These are phyloP conservation scores for Sugiyamaella floridensis DNA, from an alignment of 805 yeast genomes.

Conservation along the genomic window DNA sequence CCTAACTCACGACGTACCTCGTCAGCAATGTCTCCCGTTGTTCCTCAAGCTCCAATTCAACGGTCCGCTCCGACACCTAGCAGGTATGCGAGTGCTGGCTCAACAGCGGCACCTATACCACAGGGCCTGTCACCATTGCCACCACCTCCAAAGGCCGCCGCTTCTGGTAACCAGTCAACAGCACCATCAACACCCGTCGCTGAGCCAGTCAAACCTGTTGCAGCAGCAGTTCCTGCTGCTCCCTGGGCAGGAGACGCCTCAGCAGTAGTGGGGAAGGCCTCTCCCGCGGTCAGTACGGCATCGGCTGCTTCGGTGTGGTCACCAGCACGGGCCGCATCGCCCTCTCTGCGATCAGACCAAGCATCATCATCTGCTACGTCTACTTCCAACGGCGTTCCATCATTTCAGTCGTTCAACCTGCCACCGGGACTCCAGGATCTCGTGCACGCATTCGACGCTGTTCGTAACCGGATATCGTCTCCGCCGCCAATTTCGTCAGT, in stretches of 20 bases:
- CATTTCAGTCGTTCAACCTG: conserved; percentile 19
- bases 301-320: conserved; percentile 19
- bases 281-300: conserved; percentile 2
- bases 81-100: not conserved
- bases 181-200: not conserved
- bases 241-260: conserved; percentile 20
- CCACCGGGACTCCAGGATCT: conserved; percentile 39
- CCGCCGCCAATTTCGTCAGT: conserved; percentile 52
- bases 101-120: conserved; percentile 21
- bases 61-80: conserved; percentile 1
- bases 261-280: not conserved
- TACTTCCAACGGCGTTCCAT: conserved; percentile 17
- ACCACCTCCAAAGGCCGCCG: conserved; percentile 11
- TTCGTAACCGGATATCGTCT: conserved; percentile 40
- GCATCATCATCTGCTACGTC: conserved; percentile 11
- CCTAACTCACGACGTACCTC: conserved; percentile 15
- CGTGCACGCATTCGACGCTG: conserved; percentile 33
- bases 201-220: not conserved
- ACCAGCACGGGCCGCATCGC: conserved; percentile 18
- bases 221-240: conserved; percentile 13
- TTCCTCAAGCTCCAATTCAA: conserved; percentile 5
- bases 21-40: conserved; percentile 9
- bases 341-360: conserved; percentile 16
- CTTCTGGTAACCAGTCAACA: not conserved
- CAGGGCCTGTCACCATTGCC: conserved; percentile 20